Evolutionary conservation across 805 yeast genomes (phyloP), one percentile per base, ranked within the genome.

Genomic region (Blastobotrys robertii): DNA sequence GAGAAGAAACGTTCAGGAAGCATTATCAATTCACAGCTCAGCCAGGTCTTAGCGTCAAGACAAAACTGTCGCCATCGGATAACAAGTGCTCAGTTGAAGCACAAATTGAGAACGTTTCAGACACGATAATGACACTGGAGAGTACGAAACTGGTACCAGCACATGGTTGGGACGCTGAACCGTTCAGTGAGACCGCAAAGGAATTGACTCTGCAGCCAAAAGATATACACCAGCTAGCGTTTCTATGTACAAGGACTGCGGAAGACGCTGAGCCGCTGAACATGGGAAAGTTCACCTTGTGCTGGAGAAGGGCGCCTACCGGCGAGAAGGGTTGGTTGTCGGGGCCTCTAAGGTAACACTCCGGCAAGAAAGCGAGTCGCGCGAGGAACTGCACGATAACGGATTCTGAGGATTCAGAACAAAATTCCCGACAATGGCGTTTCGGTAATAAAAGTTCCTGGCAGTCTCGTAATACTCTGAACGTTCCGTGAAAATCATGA

Each of bases 281-380:
- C 2, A 16, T 42, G 28, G 50, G 52, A 35, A 41, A 46, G 31
- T 41, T 62, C 16, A 49, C 52, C 3, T 44, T 62, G 8, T 51
- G 53, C 12, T 63, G 67, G 67, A 51, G 63, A 3, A 50, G 66
- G 19, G 64, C 60, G 39, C 65, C 65, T 29, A 41, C 62, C 33
- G 67, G 66, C 7, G 56, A 57, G 28, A 47, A 51, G 37, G 67
- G 67, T 1, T 57, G 58, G 55, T 48, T 57, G 28, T 49, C 57
- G 10, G 50, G 49, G 6, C 37, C 42, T 16, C 38, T 51, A 4
- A 39, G 38, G 37, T 14, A 16, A 7, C n/a, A n/a, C n/a, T n/a
- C n/a, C n/a, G n/a, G n/a, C n/a, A n/a, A n/a, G n/a, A n/a, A n/a
- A n/a, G n/a, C n/a, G n/a, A n/a, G n/a, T n/a, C n/a, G n/a, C n/a